Conservation (phyloP, 2,329 filamentous ascomycete species). For the Penicillium sp. region DNA sequence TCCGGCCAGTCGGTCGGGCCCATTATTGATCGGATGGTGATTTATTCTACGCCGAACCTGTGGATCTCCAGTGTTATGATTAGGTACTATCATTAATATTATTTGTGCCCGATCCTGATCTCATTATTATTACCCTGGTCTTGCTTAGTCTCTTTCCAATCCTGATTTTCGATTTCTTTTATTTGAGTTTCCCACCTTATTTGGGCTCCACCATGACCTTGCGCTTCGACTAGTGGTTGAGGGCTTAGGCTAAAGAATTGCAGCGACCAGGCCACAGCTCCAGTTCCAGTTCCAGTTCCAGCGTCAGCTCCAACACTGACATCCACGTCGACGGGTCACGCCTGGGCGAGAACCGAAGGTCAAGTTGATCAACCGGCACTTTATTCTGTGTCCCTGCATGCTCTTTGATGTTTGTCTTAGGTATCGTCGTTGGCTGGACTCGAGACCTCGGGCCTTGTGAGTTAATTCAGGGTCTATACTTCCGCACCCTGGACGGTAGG, state of each 20-base stretch:
- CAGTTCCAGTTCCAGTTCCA: neutral
- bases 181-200: conserved; percentile 3
- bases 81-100: neutral
- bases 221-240: neutral
- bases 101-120: neutral
- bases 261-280: neutral
- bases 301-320: neutral
- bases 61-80: neutral
- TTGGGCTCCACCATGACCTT: conserved; percentile 1
- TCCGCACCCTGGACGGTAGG: neutral
- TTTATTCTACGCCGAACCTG: neutral
- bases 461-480: neutral
- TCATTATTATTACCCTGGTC: neutral
- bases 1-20: neutral
- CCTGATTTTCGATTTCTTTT: neutral
- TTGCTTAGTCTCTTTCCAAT: neutral
- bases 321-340: neutral
- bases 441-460: neutral
- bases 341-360: conserved; percentile 4
- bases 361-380: conserved; percentile 5
- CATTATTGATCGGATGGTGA: neutral
- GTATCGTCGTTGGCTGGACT: neutral
- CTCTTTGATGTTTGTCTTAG: neutral
- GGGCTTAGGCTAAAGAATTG: neutral
- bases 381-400: conserved; percentile 7